Conservation (phyloP, 106 monocot species). For the Narthecium ossifragum region DNA sequence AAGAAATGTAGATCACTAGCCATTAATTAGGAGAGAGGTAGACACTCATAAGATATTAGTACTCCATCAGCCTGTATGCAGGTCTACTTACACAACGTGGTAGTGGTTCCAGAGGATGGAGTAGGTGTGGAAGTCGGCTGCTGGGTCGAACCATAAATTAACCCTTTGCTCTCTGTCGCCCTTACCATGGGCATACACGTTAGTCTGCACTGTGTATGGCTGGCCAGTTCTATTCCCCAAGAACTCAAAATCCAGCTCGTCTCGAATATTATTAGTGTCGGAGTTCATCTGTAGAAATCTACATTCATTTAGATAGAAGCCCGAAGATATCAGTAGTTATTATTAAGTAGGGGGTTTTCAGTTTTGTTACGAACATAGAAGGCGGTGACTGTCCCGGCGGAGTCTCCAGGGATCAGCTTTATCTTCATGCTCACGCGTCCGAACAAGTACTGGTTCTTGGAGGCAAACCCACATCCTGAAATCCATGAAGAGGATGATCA, state of each 20-base stretch:
- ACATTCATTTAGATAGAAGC: background rate
- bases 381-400: conserved; percentile 42
- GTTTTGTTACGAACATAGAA: conserved; percentile 17
- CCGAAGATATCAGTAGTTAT: too few species aligned
- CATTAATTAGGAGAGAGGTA: too few species aligned
- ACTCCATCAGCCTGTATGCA: too few species aligned
- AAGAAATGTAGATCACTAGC: too few species aligned
- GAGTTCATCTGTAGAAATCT: conserved; percentile 6
- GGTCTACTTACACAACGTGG: conserved; percentile 18
- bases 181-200: conserved; percentile 46
- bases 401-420: conserved; percentile 31
- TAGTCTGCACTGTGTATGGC: conserved; percentile 64
- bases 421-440: conserved; percentile 29
- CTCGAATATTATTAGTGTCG: conserved; percentile 19
- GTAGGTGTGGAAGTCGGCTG: conserved; percentile 51
- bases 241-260: conserved; percentile 67
- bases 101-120: conserved; percentile 48
- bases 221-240: conserved; percentile 43
- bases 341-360: too few species aligned
- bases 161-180: conserved; percentile 51
- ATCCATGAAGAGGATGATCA: background rate
- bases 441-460: conserved; percentile 25
- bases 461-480: conserved; percentile 37
- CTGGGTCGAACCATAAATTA: conserved; percentile 63
- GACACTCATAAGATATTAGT: too few species aligned